Conservation (phyloP, 2,329 filamentous ascomycete species). For the Fonsecaea monophora region DNA sequence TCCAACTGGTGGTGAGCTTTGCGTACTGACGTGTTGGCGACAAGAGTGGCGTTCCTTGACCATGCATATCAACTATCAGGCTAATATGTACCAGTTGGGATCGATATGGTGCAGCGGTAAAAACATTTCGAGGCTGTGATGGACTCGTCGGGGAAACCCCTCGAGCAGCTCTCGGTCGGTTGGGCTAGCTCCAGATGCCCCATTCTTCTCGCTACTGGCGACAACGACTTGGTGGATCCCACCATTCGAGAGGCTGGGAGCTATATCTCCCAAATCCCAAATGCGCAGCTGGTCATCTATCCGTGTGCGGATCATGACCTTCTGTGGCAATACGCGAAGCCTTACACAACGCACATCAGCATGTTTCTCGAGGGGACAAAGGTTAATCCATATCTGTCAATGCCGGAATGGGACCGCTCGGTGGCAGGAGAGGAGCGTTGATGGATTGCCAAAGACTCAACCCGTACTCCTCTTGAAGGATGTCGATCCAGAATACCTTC, state of each 20-base stretch:
- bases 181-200: constrained; percentile 30
- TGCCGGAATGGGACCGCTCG: constrained; percentile 11
- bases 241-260: constrained; percentile 34
- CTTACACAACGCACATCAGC: constrained; percentile 30
- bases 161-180: constrained; percentile 25
- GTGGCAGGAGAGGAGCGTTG: not conserved
- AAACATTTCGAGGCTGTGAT: constrained; percentile 21
- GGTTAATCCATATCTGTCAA: constrained; percentile 24
- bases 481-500: constrained; percentile 25
- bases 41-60: constrained; percentile 18
- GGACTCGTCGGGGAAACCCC: constrained; percentile 21
- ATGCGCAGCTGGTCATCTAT: constrained; percentile 34
- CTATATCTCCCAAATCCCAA: constrained; percentile 25
- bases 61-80: constrained; percentile 34
- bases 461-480: constrained; percentile 25
- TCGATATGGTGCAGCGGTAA: constrained; percentile 15
- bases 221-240: constrained; percentile 29
- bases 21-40: constrained; percentile 33
- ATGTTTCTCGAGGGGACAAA: constrained; percentile 31
- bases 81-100: constrained; percentile 32
- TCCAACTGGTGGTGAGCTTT: constrained; percentile 29
- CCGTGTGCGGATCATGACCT: constrained; percentile 32
- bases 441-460: constrained; percentile 28
- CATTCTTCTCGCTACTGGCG: constrained; percentile 28
- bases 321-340: constrained; percentile 33